Base-by-base conservation (phyloP, 257 asterid species). In the Marsdenia floribunda region DNA sequence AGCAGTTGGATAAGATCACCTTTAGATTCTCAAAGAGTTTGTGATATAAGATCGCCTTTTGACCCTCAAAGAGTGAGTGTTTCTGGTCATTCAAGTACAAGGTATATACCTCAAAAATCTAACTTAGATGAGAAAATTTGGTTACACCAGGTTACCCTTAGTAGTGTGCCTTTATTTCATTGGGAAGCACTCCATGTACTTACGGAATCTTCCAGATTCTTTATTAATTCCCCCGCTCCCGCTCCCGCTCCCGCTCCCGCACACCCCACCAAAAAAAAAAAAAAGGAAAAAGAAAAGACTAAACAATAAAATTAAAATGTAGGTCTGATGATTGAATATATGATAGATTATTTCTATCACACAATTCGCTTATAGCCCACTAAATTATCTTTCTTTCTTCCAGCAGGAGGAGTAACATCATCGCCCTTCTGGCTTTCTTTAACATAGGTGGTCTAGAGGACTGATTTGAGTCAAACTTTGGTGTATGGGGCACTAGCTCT, bases 1-100 rank as follows among this genome's bases (percentile, higher is more conserved):
- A 37, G 83, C 66, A 77, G 80, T 68, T 85, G 78, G 83, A 81
- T 78, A 75, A 90, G 84, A 82, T 71, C 87, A 69, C 72, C 84
- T 7, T 75, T 61, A 66, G 86, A 81, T 76, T 79, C 75, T 80
- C 91, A 86, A 76, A 85, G 85, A 79, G 80, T 72, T 40, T 40
- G 46, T 40, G 46, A 40, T 40, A 81, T 77, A 75, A 90, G 84
- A 81, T 71, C 87, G 70, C 72, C 83, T 10, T 75, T 60, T 69
- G 86, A 81, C 77, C 77, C 75, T 80, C 91, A 86, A 76, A 85
- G 85, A 80, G 80, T 73, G 12, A 44, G 49, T 8, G 49, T 44
- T 78, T 69, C 85, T 72, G 85, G 82, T 63, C 72, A 78, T 82
- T 77, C 91, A 52, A 82, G 86, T 75, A 80, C 89, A 85, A 90